Base-by-base conservation (phyloP, 768 basidiomycete species). In the Mycena albidolilacea region DNA sequence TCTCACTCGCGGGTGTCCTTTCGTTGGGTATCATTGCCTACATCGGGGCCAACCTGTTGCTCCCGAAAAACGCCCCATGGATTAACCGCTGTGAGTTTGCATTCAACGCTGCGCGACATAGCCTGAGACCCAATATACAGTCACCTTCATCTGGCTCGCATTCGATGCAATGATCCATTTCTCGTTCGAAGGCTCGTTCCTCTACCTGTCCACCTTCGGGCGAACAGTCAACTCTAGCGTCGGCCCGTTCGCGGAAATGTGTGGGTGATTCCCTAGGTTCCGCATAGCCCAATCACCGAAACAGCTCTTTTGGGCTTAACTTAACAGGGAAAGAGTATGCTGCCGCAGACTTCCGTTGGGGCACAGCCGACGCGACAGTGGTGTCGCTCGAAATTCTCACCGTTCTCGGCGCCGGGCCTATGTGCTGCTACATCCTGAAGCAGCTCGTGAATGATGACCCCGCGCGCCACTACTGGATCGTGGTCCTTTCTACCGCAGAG, bases 311-410 rank as follows among this genome's bases (percentile, higher is more conserved):
- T 61, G 41, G 14, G 10, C 7, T 72, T 48, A 21, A 30, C 30
- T 48, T 35, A 58, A 38, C 74, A 95, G 94, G 94, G 93, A 92
- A 86, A 74, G 94, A 95, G 79, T 95, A 96, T 78, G 90, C 93
- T 30, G 85, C 86, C 2, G 95, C 95, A 7, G 95, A 97, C 78
- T 87, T 89, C 67, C 90, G 95, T 52, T 97, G 95, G 95, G 95
- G 94, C 15, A 79, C 87, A 55, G 85, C 94, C 0, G 95, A 97
- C 78, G 89, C 93, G 1, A 93, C 92, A 1, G 87, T 96, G 64
- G 93, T 97, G 57, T 91, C 94, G 7, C 89, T 97, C 43, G 95
- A 97, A 80, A 80, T 96, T 67, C 85, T 97, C 73, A 97, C 95
- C 7, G 95, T 96, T 12, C 86, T 96, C 43, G 91, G 91, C 17